Conservation (phyloP, 116 monocot genomes). For the Thalassia testudinum region DNA sequence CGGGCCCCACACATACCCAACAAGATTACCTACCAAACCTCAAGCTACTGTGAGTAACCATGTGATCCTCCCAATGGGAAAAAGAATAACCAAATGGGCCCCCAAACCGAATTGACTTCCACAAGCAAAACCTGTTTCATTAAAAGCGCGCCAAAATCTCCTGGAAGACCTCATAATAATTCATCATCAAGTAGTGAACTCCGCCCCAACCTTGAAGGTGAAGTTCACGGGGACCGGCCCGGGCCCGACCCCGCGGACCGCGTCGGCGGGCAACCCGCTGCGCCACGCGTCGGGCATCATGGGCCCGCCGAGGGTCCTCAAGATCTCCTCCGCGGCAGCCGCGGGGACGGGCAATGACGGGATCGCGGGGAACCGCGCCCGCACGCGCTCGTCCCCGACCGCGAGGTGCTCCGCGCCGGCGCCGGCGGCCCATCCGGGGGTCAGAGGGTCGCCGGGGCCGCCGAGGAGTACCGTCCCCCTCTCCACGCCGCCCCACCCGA, state of each 20-base stretch:
- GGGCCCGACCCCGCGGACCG: conserved; percentile 25
- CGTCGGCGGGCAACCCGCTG: not conserved
- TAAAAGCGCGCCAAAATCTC: too few species aligned
- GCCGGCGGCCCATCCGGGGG: conserved; percentile 62
- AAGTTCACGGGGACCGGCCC: conserved; percentile 47
- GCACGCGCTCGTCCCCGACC: conserved; percentile 22
- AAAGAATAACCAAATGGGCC: too few species aligned
- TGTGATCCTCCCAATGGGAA: too few species aligned
- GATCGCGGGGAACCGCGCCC: conserved; percentile 42
- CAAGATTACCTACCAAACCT: too few species aligned
- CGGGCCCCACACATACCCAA: too few species aligned
- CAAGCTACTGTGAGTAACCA: too few species aligned
- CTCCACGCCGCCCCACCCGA: conserved; percentile 40
- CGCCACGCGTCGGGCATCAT: conserved; percentile 40
- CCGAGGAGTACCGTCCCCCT: conserved; percentile 56
- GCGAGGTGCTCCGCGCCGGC: conserved; percentile 26
- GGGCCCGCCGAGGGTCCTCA: conserved; percentile 46
- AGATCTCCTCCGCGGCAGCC: conserved; percentile 30
- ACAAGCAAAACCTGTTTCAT: too few species aligned
- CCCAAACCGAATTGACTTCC: too few species aligned
- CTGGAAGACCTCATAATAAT: too few species aligned
- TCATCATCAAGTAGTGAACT: too few species aligned
- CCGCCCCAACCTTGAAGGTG: conserved; percentile 44
- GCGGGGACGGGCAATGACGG: conserved; percentile 67
- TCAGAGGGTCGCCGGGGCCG: conserved; percentile 55